phyloP scores from a whole-genome alignment of 768 basidiomycete species.

The Paxillus involutus region DNA sequence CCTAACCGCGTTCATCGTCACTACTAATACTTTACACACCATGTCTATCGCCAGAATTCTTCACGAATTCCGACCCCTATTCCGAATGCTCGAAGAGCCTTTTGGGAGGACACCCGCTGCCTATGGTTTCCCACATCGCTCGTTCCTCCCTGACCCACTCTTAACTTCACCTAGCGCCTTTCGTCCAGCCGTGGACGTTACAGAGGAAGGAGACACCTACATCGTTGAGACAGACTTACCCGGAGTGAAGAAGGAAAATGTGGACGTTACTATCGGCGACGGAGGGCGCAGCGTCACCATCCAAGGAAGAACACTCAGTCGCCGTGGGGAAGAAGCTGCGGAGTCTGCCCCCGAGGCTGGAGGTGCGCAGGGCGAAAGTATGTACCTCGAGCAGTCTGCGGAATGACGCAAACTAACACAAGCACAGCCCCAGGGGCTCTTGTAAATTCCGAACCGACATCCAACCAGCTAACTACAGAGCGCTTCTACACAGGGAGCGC shows the following conservation, averaged over 20 bases:
- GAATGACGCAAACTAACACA: not conserved
- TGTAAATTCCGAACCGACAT: slow-evolving; percentile 17
- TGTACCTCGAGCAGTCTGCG: not conserved
- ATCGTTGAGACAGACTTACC: slow-evolving; percentile 77
- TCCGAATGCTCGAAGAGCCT: slow-evolving; percentile 77
- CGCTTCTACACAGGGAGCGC: slow-evolving; percentile 56
- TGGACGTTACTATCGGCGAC: slow-evolving; percentile 70
- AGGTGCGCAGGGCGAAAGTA: slow-evolving; percentile 29
- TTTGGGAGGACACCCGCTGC: slow-evolving; percentile 36
- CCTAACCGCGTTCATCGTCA: not conserved
- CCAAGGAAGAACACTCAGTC: slow-evolving; percentile 54
- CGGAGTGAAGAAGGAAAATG: slow-evolving; percentile 74
- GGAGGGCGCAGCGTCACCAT: slow-evolving; percentile 71
- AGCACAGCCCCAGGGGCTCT: slow-evolving; percentile 12
- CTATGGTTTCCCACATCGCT: slow-evolving; percentile 30
- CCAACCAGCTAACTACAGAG: slow-evolving; percentile 57
- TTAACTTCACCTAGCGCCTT: slow-evolving; percentile 32
- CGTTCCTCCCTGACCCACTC: slow-evolving; percentile 53
- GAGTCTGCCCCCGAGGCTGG: slow-evolving; percentile 16
- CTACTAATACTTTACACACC: not conserved
- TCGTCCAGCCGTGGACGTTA: slow-evolving; percentile 65
- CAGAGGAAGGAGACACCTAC: slow-evolving; percentile 64
- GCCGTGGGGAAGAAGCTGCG: slow-evolving; percentile 16
- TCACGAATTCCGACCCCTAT: slow-evolving; percentile 71
- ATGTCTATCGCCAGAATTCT: slow-evolving; percentile 72